Evolutionary conservation across 495 filamentous ascomycete genomes (phyloP), one percentile per base, ranked within the genome.

Genomic region (Annulohypoxylon moriforme): DNA sequence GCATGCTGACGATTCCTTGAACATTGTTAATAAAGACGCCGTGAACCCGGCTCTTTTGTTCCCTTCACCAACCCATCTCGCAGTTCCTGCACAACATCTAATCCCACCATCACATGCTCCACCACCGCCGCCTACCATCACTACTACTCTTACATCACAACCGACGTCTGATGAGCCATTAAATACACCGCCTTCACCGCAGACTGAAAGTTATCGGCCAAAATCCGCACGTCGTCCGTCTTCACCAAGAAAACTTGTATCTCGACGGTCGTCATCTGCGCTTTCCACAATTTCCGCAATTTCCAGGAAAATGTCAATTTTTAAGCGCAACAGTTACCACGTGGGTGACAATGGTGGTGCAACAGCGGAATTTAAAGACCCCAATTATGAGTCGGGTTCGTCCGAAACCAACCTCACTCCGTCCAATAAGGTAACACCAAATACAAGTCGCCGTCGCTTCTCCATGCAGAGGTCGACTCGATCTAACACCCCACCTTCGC

Each of bases 401-500:
- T 74, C 73, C 13, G 73, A 77, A 46, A 67, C 64, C 33, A 77
- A 49, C 25, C 46, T 76, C 14, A 34, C 57, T 11, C 55, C 73
- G 18, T 36, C 64, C 56, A 71, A 71, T 70, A 67, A 56, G 38
- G 49, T 53, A 38, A 65, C 59, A 60, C 64, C 72, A 13, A 65
- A 65, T 10, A 9, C 47, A 7, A 68, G 68, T 25, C 74, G 68
- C 24, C 81, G 83, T 29, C 80, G 83, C 27, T 84, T 81, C 77
- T 87, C 84, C 1, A 80, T 82, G 72, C 78, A 81, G 58, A 81
- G 75, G 60, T 85, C 84, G 22, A 86, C 84, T n/a, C 78, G 83
- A 68, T 86, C 85, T 22, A 87, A 84, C 66, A 78, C 85, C 11
- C 85, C 85, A 18, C 85, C 85, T 3, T 87, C 85, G 24, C 85